Percentiles rank a stretch among this genome's conserved stretches.
These are phyloP conservation scores for Xanthoconium separans DNA, from an alignment of 1,284 basidiomycete genomes.

Conservation along the genomic window DNA sequence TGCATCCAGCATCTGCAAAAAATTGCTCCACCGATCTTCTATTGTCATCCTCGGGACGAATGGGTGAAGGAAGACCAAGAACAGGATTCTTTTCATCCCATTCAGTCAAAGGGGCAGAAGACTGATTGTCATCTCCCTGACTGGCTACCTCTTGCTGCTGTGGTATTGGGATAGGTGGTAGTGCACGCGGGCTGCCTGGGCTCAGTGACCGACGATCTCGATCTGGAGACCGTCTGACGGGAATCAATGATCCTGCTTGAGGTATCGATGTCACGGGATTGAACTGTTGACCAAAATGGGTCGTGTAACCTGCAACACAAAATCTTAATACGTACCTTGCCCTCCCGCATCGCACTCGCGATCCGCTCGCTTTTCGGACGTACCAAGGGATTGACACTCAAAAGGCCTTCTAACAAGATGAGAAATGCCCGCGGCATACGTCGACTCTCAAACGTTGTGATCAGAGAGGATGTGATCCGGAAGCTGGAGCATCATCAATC, in stretches of 20 bases:
- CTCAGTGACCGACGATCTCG: slow-evolving; percentile 12
- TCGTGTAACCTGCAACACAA: neutral
- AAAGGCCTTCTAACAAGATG: slow-evolving; percentile 68
- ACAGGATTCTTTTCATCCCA: slow-evolving; percentile 12
- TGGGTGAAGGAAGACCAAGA: slow-evolving; percentile 15
- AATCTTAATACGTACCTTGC: slow-evolving; percentile 48
- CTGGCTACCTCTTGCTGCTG: neutral
- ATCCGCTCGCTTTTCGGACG: slow-evolving; percentile 78
- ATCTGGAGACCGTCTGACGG: slow-evolving; percentile 20
- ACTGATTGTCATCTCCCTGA: neutral
- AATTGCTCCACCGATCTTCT: neutral
- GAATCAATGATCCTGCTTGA: slow-evolving; percentile 20
- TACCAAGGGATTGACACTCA: slow-evolving; percentile 56
- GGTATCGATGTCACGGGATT: slow-evolving; percentile 13
- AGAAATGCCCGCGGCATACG: slow-evolving; percentile 69
- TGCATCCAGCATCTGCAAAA: slow-evolving; percentile 12
- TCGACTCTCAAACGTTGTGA: slow-evolving; percentile 60
- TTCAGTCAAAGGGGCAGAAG: neutral
- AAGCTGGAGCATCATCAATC: slow-evolving; percentile 45
- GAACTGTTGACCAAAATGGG: slow-evolving; percentile 17
- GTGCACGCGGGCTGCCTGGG: slow-evolving; percentile 11
- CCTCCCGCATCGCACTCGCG: slow-evolving; percentile 58
- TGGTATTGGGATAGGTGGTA: slow-evolving; percentile 19
- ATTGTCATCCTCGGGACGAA: slow-evolving; percentile 4
- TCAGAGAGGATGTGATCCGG: slow-evolving; percentile 51